Evolutionary conservation across 2,329 filamentous ascomycete species (phyloP), one percentile per base, ranked within the genome.

Genomic region (Aspergillus spinulosporus): DNA sequence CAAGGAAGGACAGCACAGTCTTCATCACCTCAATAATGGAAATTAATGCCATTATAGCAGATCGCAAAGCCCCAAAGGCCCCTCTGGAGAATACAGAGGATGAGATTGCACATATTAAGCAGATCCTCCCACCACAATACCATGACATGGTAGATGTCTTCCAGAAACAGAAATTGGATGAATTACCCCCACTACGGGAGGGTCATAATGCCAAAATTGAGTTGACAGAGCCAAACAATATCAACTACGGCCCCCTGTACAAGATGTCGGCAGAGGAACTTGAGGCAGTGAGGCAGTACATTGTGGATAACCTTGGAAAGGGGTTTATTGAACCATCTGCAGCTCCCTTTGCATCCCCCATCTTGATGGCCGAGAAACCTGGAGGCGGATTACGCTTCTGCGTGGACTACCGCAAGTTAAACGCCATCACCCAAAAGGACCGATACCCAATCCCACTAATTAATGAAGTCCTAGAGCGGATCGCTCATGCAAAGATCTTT

Each of bases 361-460:
- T 62, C n/a, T n/a, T 62, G 5, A 50, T 62, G 3, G 57, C 49
- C 4, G 11, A 31, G 0, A 51, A 51, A 28, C 49, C 49, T 3
- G 49, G 49, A 3, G 37, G 37, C 2, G 49, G n/a, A n/a, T n/a
- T n/a, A n/a, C n/a, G n/a, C n/a, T n/a, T n/a, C n/a, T n/a, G n/a
- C n/a, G n/a, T n/a, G 49, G 61, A 74, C 49, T 74, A 72, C 46
- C n/a, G 58, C 31, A 42, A 49, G 1, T 49, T 74, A 32, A 74
- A 74, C 50, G 21, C 42, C 3, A 59, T 72, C 28, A 74, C 61
- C 1, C 52, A 64, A n/a, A 74, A 75, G 49, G 64, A 72, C 56
- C 29, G 54, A 2, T 68, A 68, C 39, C 60, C 55, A 0, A 21
- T 74, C 15, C 63, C 55, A 0, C 48, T 71, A 14, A 68, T 72